phyloP scores from a whole-genome alignment of 2,329 filamentous ascomycete genomes.

The Diaporthe humulicola region DNA sequence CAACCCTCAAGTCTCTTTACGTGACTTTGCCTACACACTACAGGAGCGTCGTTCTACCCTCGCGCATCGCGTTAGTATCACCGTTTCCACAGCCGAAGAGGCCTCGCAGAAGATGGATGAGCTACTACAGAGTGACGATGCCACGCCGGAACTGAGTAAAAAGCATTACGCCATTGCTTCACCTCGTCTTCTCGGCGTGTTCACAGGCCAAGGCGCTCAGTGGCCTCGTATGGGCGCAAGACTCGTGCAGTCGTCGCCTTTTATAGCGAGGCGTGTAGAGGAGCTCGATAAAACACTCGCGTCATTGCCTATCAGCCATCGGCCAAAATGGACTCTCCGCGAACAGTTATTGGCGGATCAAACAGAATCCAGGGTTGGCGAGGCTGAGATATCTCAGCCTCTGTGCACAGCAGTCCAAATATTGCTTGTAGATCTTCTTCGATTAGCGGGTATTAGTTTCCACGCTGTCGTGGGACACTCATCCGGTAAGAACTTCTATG shows the following conservation, averaged over 20 bases:
- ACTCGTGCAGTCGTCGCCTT: constrained; percentile 46
- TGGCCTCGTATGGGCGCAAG: constrained; percentile 50
- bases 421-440: constrained; percentile 51
- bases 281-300: not conserved
- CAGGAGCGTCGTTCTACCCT: not conserved
- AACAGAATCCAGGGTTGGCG: constrained; percentile 32
- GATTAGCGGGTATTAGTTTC: constrained; percentile 41
- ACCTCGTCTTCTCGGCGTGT: constrained; percentile 40
- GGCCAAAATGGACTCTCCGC: constrained; percentile 20
- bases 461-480: constrained; percentile 46
- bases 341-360: constrained; percentile 14
- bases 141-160: not conserved
- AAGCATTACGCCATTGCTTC: not conserved
- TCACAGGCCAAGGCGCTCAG: constrained; percentile 52
- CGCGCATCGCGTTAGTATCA: not conserved
- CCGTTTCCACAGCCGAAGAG: not conserved
- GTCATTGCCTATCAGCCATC: not conserved
- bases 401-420: constrained; percentile 57
- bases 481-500: constrained; percentile 36
- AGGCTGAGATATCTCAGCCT: constrained; percentile 31
- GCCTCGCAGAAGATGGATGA: not conserved
- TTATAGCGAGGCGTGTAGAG: not conserved
- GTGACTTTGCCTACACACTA: constrained; percentile 45
- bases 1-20: constrained; percentile 29
- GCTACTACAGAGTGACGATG: not conserved